Evolutionary conservation across 306 rosid genomes (phyloP), one percentile per base, ranked within the genome.

Genomic region (Glycine tomentella): DNA sequence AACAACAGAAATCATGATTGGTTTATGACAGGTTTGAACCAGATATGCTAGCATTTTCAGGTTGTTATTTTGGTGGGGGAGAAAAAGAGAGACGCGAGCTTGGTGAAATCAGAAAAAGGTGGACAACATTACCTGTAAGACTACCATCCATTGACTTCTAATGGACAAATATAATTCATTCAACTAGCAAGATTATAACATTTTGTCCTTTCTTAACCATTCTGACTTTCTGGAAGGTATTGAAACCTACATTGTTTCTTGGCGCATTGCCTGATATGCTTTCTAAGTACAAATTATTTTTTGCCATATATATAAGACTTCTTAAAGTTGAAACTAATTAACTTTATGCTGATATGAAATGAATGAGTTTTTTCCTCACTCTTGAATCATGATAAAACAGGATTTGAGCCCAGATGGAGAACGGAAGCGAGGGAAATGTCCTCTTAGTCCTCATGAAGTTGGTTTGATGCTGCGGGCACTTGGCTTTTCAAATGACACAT

Each of bases 21-120:
- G 77, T 72, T 84, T 40, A 65, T 86, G 85, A 63, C 88, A 96
- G 99, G 93, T 96, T 93, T 90, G 99, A 96, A 87, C 94, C 98
- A 63, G 99, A 96, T 87, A 96, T 96, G 99, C 93, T 96, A 67
- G 99, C 99, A 61, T 96, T 96, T 87, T 96, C 99, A 20, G 92
- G 98, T 55, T 96, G 99, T 86, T 96, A 96, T 84, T 96, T 88
- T 87, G 99, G 99, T 8, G 99, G 99, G 81, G 99, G 99, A 81
- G 98, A 93, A 52, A 96, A 92, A 78, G 98, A 96, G 86, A 96
- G 90, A 89, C 81, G 9, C 2, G 98, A 96, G 63, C 97, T 93
- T 67, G 90, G 93, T 81, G 97, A 96, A 90, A 93, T 96, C 84
- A 86, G 99, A 83, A 96, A 96, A 85, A 91, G 99, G 86, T 96